Base-by-base conservation (phyloP, 208 protist species). In the Trichomonas vaginalis region DNA sequence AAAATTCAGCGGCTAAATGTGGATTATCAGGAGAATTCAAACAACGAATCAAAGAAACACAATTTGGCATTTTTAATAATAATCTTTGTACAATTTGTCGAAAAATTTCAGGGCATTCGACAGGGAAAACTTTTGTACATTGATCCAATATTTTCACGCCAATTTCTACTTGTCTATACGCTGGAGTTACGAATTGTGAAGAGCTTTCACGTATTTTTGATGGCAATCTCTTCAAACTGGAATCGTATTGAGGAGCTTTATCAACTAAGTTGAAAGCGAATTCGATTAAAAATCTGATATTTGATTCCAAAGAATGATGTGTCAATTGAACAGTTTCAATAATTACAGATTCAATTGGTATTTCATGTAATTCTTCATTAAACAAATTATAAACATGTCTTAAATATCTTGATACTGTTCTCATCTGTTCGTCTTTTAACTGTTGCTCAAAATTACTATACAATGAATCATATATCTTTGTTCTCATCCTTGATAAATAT, bases 221-320 rank as follows among this genome's bases (percentile, higher is more conserved):
- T 39, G 40, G 40, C 0, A 14, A 10, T 10, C 32, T 27, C 6
- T 40, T 48, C n/a, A n/a, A n/a, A 56, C 32, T 51, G 23, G 15
- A 9, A 51, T 27, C 14, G 1, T 14, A 17, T 23, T 2, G 14
- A 39, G 42, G 42, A 17, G 86, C 23, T 39, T 47, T 51, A 51
- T 92, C 86, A 17, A 92, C 51, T 32, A 92, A 92, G 8, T 56
- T 45, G n/a, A 92, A 92, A 40, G 86, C 86, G 37, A 92, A 92
- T 14, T 92, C 42, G 27, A 47, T 35, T 23, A 92, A 92, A 32
- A 48, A 45, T 9, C 45, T 42, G 39, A 45, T 45, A 92, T 92
- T 92, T 40, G 45, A 39, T 40, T 92, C 86, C 0, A 92, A 17
- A 92, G 32, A 4, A 27, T 39, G 27, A 39, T 51, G 12, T 0